Conservation (phyloP, 2,329 filamentous ascomycete genomes). For the Pestalotiopsis sp. region DNA sequence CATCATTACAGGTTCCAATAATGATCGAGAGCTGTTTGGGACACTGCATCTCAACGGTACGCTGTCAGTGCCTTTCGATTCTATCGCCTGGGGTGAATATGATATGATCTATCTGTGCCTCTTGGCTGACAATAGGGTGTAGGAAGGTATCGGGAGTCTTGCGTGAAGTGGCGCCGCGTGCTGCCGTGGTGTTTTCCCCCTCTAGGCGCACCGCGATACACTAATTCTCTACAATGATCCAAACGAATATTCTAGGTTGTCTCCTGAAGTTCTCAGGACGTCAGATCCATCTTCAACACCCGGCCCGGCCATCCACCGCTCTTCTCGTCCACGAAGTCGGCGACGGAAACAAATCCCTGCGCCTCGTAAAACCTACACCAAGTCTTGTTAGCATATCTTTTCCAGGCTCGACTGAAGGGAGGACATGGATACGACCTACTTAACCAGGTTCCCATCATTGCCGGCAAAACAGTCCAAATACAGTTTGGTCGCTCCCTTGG, state of each 20-base stretch:
- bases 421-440: no score
- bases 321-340: background rate
- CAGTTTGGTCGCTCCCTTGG: background rate
- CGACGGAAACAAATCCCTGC: background rate
- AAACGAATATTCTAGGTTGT: background rate
- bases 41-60: no score
- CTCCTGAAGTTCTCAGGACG: background rate
- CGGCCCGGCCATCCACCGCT: background rate
- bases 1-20: background rate
- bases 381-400: background rate
- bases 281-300: background rate
- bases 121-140: no score
- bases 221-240: background rate
- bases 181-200: no score
- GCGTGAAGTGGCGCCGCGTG: no score
- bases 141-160: no score
- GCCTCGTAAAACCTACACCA: background rate
- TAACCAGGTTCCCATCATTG: background rate
- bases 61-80: no score
- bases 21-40: no score
- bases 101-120: no score
- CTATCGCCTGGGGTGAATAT: no score
- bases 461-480: slow-evolving; percentile 1
- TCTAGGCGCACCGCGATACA: background rate
- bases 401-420: no score